Base-by-base conservation (phyloP, 306 rosid species). In the Vigna mungo region DNA sequence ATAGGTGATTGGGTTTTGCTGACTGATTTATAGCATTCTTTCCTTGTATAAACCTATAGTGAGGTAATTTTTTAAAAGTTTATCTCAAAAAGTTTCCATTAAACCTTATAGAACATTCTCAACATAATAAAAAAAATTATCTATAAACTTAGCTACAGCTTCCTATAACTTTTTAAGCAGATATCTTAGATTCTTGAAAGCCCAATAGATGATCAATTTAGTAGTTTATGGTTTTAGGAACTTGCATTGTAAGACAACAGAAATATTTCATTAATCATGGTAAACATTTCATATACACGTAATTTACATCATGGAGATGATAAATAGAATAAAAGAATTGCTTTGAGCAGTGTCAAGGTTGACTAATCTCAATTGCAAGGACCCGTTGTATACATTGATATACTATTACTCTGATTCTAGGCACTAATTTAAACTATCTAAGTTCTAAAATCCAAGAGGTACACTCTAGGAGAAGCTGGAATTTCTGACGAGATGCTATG, bases 381-480 rank as follows among this genome's bases (percentile, higher is more conserved):
- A 46, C 41, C 60, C 49, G 5, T 17, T 68, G 43, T 6, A 41
- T 55, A 54, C 66, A 75, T 43, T 27, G 53, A 77, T 44, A 77
- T 41, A 47, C 25, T 34, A 21, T 43, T 61, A 37, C 56, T 43
- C 23, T 82, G 41, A 71, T 21, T 53, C 54, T 63, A 64, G 63
- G 56, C n/a, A 1, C 18, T 71, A 64, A 65, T 75, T 25, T 48
- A 11, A 39, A 56, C 59, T 72, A 77, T 48, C 81, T 77, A 59
- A 65, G 71, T 87, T 91, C 86, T 81, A 92, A 87, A 71, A 89
- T 86, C 98, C 97, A 92, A 46, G 94, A 82, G 34, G 92, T 90
- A 67, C 89, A 84, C 78, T 92, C 96, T 72, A 87, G 86, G 72
- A 95, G 95, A 60, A 94, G 92, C 81, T 83, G 92, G 72, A 94